Conservation (phyloP, 75 land plant genomes). For the Picea sitchensis region DNA sequence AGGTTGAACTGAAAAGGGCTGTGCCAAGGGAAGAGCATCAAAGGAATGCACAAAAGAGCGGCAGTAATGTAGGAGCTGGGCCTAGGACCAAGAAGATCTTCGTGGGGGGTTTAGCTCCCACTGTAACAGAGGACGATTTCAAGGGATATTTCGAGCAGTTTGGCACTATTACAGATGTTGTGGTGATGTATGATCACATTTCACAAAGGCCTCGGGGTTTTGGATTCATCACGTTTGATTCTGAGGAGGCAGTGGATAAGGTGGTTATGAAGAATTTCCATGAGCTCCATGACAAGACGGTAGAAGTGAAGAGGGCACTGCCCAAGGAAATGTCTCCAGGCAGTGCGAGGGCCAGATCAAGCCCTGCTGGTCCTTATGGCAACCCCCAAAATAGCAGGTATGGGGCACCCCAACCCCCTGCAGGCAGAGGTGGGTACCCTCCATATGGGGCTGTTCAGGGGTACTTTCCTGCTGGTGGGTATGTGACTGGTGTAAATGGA, state of each 20-base stretch:
- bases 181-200: constrained; percentile 60
- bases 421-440: constrained; percentile 35
- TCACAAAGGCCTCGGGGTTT: constrained; percentile 59
- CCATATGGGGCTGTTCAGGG: constrained; percentile 38
- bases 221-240: constrained; percentile 81
- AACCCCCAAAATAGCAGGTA: background rate
- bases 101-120: constrained; percentile 54
- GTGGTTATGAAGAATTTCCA: constrained; percentile 84
- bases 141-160: constrained; percentile 58
- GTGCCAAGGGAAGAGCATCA: constrained; percentile 57
- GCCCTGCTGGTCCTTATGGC: constrained; percentile 45
- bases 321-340: constrained; percentile 62
- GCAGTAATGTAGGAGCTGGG: constrained; percentile 19
- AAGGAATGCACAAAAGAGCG: constrained; percentile 20
- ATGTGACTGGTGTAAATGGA: constrained; percentile 1
- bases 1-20: constrained; percentile 61
- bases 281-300: constrained; percentile 95
- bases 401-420: constrained; percentile 40
- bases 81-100: constrained; percentile 36
- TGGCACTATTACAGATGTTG: constrained; percentile 52
- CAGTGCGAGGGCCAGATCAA: constrained; percentile 3
- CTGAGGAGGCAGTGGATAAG: constrained; percentile 90
- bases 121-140: constrained; percentile 52
- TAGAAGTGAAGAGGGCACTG: constrained; percentile 95
- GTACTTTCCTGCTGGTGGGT: constrained; percentile 7